Base-by-base conservation (phyloP, 352 stramenopile species). In the Halophytophthora batemanensis region DNA sequence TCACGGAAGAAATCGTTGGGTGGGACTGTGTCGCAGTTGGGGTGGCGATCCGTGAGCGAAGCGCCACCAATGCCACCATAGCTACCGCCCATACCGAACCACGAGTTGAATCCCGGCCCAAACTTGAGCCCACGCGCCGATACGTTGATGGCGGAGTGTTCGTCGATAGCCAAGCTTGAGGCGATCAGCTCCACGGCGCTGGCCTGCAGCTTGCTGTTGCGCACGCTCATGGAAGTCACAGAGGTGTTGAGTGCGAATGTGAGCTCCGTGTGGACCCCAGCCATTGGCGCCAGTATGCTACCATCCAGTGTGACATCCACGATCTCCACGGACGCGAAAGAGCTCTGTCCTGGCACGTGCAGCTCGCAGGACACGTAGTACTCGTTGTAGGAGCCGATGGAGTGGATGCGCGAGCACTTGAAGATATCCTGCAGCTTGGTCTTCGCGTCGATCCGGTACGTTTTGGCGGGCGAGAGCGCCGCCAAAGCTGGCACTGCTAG, bases 321-420 rank as follows among this genome's bases (percentile, higher is more conserved):
- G 19, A 89, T 65, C 39, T 74, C 59, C 19, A 89, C 53, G 17
- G 71, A 23, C 10, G 56, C 42, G 5, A 87, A 10, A 10, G 22
- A 33, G 11, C 65, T 59, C 19, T 66, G 62, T 11, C 51, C 57
- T 11, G 70, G 64, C n/a, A 74, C 42, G 3, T 35, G n/a, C 11
- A 92, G 61, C 36, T 63, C 55, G 45, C 83, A 94, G n/a, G 69
- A 53, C 10, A 90, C 75, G 53, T 85, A 94, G 51, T 87, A 90
- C 48, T 94, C 83, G 53, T 94, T 92, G 62, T 86, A 94, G 33
- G 64, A 79, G 14, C 83, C 83, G 23, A 94, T 90, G 1, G 77
- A 71, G 40, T 74, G 73, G 17, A 81, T 50, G 1, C 56, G 47
- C 0, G 78, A 90, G 49, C 82, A 93, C 77, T 91, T 61, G 59